Conservation (phyloP, 2,329 filamentous ascomycete genomes). For the Beauveria pseudobassiana region DNA sequence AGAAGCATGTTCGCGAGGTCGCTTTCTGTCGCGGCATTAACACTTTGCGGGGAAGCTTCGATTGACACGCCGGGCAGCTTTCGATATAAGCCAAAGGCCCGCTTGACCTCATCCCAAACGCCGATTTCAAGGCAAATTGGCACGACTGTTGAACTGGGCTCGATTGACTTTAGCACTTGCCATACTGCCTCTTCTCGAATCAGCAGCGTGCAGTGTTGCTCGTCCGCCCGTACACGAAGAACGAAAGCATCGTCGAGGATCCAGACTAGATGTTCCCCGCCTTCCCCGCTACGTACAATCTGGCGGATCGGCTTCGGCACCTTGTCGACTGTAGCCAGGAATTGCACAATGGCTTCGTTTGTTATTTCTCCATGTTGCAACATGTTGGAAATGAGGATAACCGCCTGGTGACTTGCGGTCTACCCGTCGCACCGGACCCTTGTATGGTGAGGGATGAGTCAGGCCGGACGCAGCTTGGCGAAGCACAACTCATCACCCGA, state of each 20-base stretch:
- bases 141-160: neutral
- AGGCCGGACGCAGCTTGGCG: neutral
- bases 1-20: neutral
- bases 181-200: neutral
- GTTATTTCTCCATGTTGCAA: neutral
- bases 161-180: neutral
- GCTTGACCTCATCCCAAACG: neutral
- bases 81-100: conserved; percentile 2
- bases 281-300: conserved; percentile 5
- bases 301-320: neutral
- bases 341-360: neutral
- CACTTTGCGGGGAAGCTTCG: neutral
- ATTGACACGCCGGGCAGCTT: conserved; percentile 5
- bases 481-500: neutral
- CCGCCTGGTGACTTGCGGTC: too few relatives aligned
- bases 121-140: conserved; percentile 1
- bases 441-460: neutral
- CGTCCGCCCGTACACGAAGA: neutral
- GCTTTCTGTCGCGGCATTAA: neutral
- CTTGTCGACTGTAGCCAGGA: neutral
- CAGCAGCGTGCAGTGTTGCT: neutral
- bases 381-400: neutral
- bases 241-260: conserved; percentile 4
- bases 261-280: conserved; percentile 9
- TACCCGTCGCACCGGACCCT: neutral